These are phyloP conservation scores for Backusella westeae DNA, from an alignment of 192 early-diverging fungal genomes.

Conservation along the genomic window DNA sequence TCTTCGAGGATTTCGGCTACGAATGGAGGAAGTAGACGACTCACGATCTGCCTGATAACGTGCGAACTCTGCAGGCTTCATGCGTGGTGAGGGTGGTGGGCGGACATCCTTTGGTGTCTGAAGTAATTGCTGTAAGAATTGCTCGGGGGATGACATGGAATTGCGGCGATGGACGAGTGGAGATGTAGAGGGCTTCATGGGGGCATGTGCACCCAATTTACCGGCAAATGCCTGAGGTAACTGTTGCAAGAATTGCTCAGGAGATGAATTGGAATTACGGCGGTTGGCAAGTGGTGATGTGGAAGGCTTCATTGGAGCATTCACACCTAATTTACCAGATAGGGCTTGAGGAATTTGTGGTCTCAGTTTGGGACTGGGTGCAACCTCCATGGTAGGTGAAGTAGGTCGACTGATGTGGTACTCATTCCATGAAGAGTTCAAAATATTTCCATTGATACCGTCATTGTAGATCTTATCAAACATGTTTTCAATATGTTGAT, in stretches of 20 bases:
- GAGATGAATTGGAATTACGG: slow-evolving; percentile 17
- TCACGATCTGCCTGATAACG: slow-evolving; percentile 23
- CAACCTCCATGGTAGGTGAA: not conserved
- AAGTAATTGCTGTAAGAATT: slow-evolving; percentile 23
- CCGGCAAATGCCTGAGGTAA: not conserved
- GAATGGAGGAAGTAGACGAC: slow-evolving; percentile 27
- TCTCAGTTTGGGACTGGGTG: not conserved
- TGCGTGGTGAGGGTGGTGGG: not conserved
- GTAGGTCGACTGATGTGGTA: not conserved
- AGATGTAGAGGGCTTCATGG: slow-evolving; percentile 21
- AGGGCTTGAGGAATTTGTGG: not conserved
- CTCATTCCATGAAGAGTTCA: not conserved
- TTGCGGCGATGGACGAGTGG: slow-evolving; percentile 14
- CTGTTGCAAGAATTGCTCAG: slow-evolving; percentile 27
- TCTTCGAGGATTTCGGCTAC: slow-evolving; percentile 21
- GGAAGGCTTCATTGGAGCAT: slow-evolving; percentile 20
- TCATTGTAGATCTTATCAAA: slow-evolving; percentile 37
- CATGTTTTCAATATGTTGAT: slow-evolving; percentile 18
- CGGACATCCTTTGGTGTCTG: slow-evolving; percentile 1
- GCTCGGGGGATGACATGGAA: slow-evolving; percentile 24
- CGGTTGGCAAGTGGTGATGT: slow-evolving; percentile 18
- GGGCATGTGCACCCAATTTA: not conserved
- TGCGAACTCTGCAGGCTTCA: slow-evolving; percentile 18
- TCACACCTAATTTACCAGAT: not conserved
- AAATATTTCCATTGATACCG: slow-evolving; percentile 22